These are phyloP conservation scores for Cladobotryum mycophilum DNA, from an alignment of 2,329 filamentous ascomycete genomes.

Conservation along the genomic window DNA sequence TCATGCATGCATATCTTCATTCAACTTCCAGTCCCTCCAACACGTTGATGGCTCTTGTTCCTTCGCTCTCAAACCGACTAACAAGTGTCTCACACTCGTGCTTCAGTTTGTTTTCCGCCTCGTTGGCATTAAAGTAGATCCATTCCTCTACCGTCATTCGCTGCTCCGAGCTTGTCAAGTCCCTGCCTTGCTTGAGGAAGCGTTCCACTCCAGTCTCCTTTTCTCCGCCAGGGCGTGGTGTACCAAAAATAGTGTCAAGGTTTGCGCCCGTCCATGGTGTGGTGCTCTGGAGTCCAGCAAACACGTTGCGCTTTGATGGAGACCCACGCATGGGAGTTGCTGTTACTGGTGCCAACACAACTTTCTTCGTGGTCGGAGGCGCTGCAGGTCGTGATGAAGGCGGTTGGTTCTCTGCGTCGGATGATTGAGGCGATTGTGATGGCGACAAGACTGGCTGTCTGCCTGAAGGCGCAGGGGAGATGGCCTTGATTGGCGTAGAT, in stretches of 20 bases:
- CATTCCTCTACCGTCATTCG: constrained; percentile 92
- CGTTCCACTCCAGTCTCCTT: constrained; percentile 47
- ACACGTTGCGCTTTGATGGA: constrained; percentile 55
- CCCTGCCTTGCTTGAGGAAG: constrained; percentile 49
- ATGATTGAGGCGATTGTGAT: constrained; percentile 66
- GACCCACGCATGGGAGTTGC: constrained; percentile 47
- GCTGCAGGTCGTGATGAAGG: constrained; percentile 58
- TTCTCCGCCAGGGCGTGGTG: constrained; percentile 35
- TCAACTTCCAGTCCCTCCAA: constrained; percentile 63
- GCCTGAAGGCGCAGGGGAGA: constrained; percentile 42
- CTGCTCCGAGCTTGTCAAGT: constrained; percentile 70
- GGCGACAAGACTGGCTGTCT: constrained; percentile 52
- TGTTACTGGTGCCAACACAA: constrained; percentile 40
- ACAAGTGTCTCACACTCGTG: constrained; percentile 80
- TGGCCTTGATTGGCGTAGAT: constrained; percentile 36
- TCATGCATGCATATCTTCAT: background rate
- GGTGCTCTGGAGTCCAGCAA: constrained; percentile 50
- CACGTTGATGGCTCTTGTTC: constrained; percentile 66
- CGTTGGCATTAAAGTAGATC: constrained; percentile 73
- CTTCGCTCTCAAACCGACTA: constrained; percentile 75
- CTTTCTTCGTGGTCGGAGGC: constrained; percentile 38
- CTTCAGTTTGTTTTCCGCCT: constrained; percentile 73
- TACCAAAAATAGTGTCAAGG: constrained; percentile 63
- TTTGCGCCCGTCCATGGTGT: constrained; percentile 68
- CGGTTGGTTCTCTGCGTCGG: constrained; percentile 73